These are phyloP conservation scores for Globisporangium carolinianum DNA, from an alignment of 352 stramenopile species.

Conservation along the genomic window DNA sequence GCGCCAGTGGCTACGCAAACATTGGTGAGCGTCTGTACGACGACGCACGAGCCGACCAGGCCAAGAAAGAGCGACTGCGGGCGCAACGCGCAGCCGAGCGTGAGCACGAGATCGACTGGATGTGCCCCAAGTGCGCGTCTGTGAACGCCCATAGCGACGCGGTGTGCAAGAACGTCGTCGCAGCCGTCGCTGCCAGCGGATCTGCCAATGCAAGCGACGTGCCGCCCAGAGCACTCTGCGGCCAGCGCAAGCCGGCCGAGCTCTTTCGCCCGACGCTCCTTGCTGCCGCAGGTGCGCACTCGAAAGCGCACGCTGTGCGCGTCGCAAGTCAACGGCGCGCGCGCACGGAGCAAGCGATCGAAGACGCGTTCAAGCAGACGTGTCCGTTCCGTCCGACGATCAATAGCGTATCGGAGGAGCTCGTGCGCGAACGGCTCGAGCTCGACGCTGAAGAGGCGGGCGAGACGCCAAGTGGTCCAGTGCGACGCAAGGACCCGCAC, in stretches of 20 bases:
- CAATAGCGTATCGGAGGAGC: slow-evolving; percentile 62
- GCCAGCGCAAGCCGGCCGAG: slow-evolving; percentile 42
- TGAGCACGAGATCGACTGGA: slow-evolving; percentile 61
- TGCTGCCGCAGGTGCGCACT: slow-evolving; percentile 24
- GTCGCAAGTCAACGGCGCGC: slow-evolving; percentile 32
- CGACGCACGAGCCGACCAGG: slow-evolving; percentile 58
- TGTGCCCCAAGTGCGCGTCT: slow-evolving; percentile 70
- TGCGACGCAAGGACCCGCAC: slow-evolving; percentile 43
- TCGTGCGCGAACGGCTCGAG: slow-evolving; percentile 63
- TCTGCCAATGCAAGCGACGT: neutral
- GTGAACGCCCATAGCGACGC: slow-evolving; percentile 51
- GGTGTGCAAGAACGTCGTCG: slow-evolving; percentile 52
- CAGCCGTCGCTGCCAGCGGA: neutral
- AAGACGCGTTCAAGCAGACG: slow-evolving; percentile 56
- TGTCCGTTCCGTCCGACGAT: slow-evolving; percentile 73
- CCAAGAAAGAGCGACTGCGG: slow-evolving; percentile 47
- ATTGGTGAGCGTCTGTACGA: slow-evolving; percentile 70
- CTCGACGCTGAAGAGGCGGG: slow-evolving; percentile 20
- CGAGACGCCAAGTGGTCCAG: slow-evolving; percentile 15
- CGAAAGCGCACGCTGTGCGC: slow-evolving; percentile 35
- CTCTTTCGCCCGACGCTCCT: slow-evolving; percentile 71
- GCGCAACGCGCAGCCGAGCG: slow-evolving; percentile 34
- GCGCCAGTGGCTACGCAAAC: slow-evolving; percentile 30
- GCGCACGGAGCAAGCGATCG: slow-evolving; percentile 43
- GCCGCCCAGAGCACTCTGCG: slow-evolving; percentile 23